These are phyloP conservation scores for Chalciporus chontae DNA, from an alignment of 768 basidiomycete species.

Conservation along the genomic window DNA sequence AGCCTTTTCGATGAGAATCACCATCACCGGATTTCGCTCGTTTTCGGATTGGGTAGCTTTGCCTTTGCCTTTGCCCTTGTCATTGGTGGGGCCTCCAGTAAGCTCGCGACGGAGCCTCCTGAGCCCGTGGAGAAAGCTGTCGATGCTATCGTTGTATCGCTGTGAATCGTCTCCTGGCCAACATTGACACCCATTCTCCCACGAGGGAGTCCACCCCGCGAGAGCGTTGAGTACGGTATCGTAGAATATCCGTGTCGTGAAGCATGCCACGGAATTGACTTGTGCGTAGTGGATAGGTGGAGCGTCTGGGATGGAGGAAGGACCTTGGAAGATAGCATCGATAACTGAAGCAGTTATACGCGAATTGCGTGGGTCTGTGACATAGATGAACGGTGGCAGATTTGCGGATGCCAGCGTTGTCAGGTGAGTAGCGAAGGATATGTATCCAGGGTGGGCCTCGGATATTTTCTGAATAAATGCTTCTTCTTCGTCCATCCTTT, in stretches of 20 bases:
- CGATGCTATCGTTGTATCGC: slow-evolving; percentile 62
- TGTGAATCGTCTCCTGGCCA: slow-evolving; percentile 45
- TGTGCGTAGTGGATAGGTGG: slow-evolving; percentile 39
- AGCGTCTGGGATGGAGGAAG: slow-evolving; percentile 8
- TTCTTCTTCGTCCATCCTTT: slow-evolving; percentile 19
- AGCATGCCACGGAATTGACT: slow-evolving; percentile 57
- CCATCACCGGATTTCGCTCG: slow-evolving; percentile 36
- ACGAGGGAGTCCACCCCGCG: slow-evolving; percentile 50
- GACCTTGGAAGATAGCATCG: slow-evolving; percentile 14
- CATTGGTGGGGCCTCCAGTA: slow-evolving; percentile 6
- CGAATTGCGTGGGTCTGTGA: slow-evolving; percentile 55
- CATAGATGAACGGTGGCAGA: slow-evolving; percentile 65
- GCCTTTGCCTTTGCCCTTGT: slow-evolving; percentile 33
- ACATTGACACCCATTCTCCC: slow-evolving; percentile 59
- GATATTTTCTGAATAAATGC: slow-evolving; percentile 2
- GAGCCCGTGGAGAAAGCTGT: slow-evolving; percentile 69
- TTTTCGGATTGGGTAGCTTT: slow-evolving; percentile 20
- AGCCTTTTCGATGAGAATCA: slow-evolving; percentile 63
- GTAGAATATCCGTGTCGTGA: slow-evolving; percentile 60
- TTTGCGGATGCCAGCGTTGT: slow-evolving; percentile 29
- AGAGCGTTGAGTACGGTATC: slow-evolving; percentile 63
- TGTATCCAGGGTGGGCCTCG: slow-evolving; percentile 23
- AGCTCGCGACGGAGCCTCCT: slow-evolving; percentile 32
- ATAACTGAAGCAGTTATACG: slow-evolving; percentile 42
- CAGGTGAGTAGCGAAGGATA: slow-evolving; percentile 23